Evolutionary conservation across 75 land plant species (phyloP).

Genomic region (Gnetum montanum): DNA sequence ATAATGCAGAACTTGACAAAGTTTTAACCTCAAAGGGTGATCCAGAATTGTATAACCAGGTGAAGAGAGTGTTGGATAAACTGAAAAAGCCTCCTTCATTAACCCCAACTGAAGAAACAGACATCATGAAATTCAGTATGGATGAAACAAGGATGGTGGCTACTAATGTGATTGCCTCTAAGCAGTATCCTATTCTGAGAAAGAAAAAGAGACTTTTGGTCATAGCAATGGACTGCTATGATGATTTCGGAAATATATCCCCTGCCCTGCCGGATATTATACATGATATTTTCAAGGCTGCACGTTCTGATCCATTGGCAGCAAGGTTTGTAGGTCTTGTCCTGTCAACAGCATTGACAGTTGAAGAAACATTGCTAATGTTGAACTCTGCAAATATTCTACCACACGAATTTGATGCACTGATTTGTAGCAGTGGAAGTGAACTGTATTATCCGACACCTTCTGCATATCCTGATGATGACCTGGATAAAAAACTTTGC

Average conservation of each 20-base stretch:
- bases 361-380: conserved; percentile 39
- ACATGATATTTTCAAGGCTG: conserved; percentile 51
- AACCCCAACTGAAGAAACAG: conserved; percentile 8
- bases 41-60: conserved; percentile 39
- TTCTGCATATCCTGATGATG: conserved; percentile 25
- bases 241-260: conserved; percentile 34
- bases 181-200: conserved; percentile 46
- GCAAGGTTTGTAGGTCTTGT: conserved; percentile 56
- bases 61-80: conserved; percentile 31
- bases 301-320: conserved; percentile 26
- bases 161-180: not conserved
- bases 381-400: conserved; percentile 38
- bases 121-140: not conserved
- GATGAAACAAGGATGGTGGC: conserved; percentile 5
- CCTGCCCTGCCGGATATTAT: conserved; percentile 43
- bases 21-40: conserved; percentile 10
- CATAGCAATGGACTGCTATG: conserved; percentile 68
- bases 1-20: conserved; percentile 17
- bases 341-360: conserved; percentile 63
- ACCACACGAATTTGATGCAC: conserved; percentile 58
- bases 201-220: conserved; percentile 43
- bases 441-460: conserved; percentile 65
- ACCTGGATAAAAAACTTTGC: conserved; percentile 22
- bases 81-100: conserved; percentile 23
- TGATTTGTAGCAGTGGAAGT: conserved; percentile 82